These are phyloP conservation scores for Peribolospora kevripleyi DNA, from an alignment of 768 basidiomycete genomes.

Conservation along the genomic window DNA sequence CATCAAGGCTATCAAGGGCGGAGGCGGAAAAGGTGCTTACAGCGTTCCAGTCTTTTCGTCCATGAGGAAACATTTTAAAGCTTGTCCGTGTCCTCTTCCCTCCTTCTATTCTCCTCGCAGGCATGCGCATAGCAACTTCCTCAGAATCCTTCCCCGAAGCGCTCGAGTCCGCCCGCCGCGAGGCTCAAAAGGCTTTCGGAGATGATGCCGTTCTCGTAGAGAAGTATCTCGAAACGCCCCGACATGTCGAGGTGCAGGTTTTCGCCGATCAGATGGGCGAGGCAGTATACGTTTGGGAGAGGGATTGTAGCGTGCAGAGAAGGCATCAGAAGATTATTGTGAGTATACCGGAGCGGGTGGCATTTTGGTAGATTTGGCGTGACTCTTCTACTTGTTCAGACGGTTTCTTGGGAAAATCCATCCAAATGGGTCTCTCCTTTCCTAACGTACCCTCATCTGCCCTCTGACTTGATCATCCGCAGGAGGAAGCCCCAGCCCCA, in stretches of 20 bases:
- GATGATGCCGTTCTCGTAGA: constrained; percentile 63
- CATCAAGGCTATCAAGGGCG: constrained; percentile 90
- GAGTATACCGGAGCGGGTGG: no score
- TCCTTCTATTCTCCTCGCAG: no score
- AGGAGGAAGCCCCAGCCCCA: constrained; percentile 60
- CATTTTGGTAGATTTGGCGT: no score
- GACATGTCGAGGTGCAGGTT: constrained; percentile 85
- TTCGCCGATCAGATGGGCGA: constrained; percentile 64
- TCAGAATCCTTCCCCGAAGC: constrained; percentile 52
- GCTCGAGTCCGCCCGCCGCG: constrained; percentile 63
- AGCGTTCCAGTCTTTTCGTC: no score
- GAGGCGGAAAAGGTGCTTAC: constrained; percentile 49
- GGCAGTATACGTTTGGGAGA: constrained; percentile 82
- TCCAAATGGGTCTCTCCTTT: background rate
- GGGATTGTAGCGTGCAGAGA: constrained; percentile 75
- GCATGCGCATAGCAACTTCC: constrained; percentile 60
- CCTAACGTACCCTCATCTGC: background rate
- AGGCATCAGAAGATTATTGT: constrained; percentile 91
- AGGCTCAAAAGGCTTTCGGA: constrained; percentile 66
- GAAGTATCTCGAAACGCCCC: constrained; percentile 60
- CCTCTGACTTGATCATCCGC: background rate
- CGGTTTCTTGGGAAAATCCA: no score
- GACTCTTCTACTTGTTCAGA: no score
- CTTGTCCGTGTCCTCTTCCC: no score
- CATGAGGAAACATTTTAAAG: no score